A percentile compares a stretch with the other conserved stretches of the same genome.
Evolutionary conservation across 2,329 filamentous ascomycete genomes (phyloP).

Genomic region (Cordyceps tenuipes): DNA sequence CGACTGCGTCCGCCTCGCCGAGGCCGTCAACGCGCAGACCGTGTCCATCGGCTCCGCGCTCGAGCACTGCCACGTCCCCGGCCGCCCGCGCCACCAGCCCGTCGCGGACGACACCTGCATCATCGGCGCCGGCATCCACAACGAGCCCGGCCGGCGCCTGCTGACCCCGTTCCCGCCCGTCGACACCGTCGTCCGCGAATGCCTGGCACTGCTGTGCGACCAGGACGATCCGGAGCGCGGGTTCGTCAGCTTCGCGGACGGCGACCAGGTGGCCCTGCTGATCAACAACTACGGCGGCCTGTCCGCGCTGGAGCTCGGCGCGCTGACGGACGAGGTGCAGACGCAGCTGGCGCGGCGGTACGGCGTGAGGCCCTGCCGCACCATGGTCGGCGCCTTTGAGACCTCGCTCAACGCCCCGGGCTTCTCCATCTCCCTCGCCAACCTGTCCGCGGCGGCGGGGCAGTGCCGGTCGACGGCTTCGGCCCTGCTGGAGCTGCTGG

Average conservation of each 20-base stretch:
- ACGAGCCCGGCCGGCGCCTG: conserved; percentile 54
- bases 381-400: conserved; percentile 56
- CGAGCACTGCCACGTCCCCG: conserved; percentile 53
- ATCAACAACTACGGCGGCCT: conserved; percentile 54
- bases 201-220: conserved; percentile 54
- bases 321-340: conserved; percentile 44
- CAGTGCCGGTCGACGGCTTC: conserved; percentile 36
- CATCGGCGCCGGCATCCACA: conserved; percentile 59
- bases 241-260: conserved; percentile 38
- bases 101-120: conserved; percentile 43
- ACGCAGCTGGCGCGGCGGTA: conserved; percentile 39
- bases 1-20: conserved; percentile 40
- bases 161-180: conserved; percentile 43
- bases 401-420: conserved; percentile 65
- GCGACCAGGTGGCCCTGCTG: conserved; percentile 44
- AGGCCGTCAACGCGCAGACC: conserved; percentile 41
- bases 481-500: background rate
- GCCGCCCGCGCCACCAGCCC: conserved; percentile 39
- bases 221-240: conserved; percentile 40
- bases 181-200: conserved; percentile 42
- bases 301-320: conserved; percentile 48
- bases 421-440: conserved; percentile 60
- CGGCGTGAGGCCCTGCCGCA: conserved; percentile 42
- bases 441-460: conserved; percentile 40
- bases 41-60: conserved; percentile 50